Conservation (phyloP, 2,329 filamentous ascomycete genomes). For the Venturia carpophila region DNA sequence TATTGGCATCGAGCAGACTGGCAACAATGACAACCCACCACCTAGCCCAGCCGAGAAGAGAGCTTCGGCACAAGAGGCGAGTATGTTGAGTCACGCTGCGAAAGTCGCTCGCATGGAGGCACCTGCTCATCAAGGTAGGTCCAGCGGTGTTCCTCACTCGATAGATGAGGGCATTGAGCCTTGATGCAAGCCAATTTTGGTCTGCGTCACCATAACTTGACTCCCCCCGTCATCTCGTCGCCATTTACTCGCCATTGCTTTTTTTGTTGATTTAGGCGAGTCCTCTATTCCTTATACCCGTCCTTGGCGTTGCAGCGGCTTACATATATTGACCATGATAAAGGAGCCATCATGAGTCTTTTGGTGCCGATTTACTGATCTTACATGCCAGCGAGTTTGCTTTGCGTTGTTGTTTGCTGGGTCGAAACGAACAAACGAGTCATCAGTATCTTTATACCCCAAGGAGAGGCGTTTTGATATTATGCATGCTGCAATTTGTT, state of each 20-base stretch:
- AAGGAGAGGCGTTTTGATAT: conserved; percentile 8
- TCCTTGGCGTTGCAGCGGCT: background rate
- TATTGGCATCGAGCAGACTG: background rate
- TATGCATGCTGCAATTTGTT: background rate
- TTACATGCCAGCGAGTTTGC: background rate
- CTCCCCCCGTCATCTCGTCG: background rate
- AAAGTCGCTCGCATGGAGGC: conserved; percentile 32
- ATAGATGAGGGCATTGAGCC: conserved; percentile 36
- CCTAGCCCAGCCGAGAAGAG: conserved; percentile 22
- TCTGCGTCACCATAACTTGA: background rate
- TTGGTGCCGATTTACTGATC: background rate
- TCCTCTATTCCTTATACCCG: background rate
- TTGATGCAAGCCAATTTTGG: background rate
- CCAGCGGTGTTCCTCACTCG: conserved; percentile 35
- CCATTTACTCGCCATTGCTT: background rate
- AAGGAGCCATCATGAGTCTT: background rate
- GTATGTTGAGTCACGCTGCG: conserved; percentile 27
- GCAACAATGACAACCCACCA: conserved; percentile 7
- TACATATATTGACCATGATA: background rate
- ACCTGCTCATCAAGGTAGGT: conserved; percentile 26
- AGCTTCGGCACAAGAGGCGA: conserved; percentile 10
- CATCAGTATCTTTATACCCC: conserved; percentile 9
- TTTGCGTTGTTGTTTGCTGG: conserved; percentile 1
- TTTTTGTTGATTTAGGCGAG: background rate
- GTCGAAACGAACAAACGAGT: background rate